phyloP scores from a whole-genome alignment of 495 filamentous ascomycete species.

The Tuber calosporum region DNA sequence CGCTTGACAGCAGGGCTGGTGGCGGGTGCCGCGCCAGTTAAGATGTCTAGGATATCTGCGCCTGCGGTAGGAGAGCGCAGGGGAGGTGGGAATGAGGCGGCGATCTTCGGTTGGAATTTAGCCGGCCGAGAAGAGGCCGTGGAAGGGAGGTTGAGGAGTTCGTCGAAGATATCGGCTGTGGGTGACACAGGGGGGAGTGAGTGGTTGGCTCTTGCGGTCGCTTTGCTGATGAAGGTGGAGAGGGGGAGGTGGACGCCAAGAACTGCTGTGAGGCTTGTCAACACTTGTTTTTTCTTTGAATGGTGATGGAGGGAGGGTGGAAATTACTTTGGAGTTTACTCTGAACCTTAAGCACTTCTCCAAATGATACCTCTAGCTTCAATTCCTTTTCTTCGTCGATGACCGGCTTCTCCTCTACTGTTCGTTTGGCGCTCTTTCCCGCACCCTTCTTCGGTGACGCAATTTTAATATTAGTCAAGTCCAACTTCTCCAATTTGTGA shows the following conservation, averaged over 20 bases:
- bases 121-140: constrained; percentile 42
- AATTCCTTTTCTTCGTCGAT: constrained; percentile 50
- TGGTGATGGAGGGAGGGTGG: neutral
- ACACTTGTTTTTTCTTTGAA: neutral
- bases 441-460: constrained; percentile 50
- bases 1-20: constrained; percentile 38
- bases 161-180: constrained; percentile 77
- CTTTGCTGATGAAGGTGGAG: constrained; percentile 77
- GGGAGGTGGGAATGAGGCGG: constrained; percentile 60
- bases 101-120: constrained; percentile 21
- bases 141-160: constrained; percentile 63
- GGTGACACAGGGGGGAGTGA: constrained; percentile 66
- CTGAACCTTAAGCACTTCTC: constrained; percentile 69
- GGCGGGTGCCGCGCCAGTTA: constrained; percentile 50
- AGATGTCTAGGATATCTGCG: constrained; percentile 69
- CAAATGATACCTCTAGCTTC: constrained; percentile 67
- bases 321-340: constrained; percentile 58
- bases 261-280: constrained; percentile 38
- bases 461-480: constrained; percentile 90
- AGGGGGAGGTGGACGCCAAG: constrained; percentile 74
- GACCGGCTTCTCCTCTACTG: constrained; percentile 41
- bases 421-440: constrained; percentile 43
- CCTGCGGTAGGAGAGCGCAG: constrained; percentile 49
- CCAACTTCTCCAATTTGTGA: constrained; percentile 69
- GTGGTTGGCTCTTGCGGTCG: constrained; percentile 77